phyloP scores from a whole-genome alignment of 176 grass and related monocot species.

The Neostapfia colusana region DNA sequence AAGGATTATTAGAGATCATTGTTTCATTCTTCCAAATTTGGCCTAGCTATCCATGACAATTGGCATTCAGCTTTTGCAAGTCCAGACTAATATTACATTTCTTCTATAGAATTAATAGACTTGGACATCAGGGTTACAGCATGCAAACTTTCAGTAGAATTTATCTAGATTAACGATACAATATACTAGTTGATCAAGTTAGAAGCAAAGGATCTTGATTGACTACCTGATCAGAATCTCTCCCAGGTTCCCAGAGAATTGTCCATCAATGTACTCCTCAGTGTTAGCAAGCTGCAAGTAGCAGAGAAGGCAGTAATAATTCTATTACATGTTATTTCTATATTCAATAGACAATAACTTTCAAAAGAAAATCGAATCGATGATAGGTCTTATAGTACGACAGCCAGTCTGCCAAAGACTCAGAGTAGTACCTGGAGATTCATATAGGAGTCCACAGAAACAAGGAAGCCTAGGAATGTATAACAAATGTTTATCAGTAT shows the following conservation, averaged over 20 bases:
- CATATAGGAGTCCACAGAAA: slow-evolving; percentile 94
- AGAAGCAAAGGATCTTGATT: background rate
- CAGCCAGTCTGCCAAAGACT: background rate
- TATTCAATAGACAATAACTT: background rate
- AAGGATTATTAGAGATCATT: background rate
- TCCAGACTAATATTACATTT: background rate
- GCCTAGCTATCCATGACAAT: background rate
- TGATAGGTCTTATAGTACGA: background rate
- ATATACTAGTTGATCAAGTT: background rate
- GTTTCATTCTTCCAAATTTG: background rate
- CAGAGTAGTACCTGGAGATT: slow-evolving; percentile 79
- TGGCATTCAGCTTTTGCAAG: slow-evolving; percentile 15
- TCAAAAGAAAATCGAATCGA: no score
- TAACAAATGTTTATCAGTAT: slow-evolving; percentile 9
- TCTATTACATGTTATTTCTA: background rate
- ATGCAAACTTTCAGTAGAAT: background rate
- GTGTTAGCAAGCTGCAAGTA: slow-evolving; percentile 71
- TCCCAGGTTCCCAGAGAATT: slow-evolving; percentile 81
- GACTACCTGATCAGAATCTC: slow-evolving; percentile 83
- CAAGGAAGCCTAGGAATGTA: slow-evolving; percentile 68
- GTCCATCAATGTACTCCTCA: slow-evolving; percentile 84
- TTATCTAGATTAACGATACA: background rate
- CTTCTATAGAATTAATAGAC: background rate
- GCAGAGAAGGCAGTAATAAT: background rate
- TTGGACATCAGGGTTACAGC: background rate